Conservation (phyloP, 2,329 filamentous ascomycete genomes). For the Didymella exigua region DNA sequence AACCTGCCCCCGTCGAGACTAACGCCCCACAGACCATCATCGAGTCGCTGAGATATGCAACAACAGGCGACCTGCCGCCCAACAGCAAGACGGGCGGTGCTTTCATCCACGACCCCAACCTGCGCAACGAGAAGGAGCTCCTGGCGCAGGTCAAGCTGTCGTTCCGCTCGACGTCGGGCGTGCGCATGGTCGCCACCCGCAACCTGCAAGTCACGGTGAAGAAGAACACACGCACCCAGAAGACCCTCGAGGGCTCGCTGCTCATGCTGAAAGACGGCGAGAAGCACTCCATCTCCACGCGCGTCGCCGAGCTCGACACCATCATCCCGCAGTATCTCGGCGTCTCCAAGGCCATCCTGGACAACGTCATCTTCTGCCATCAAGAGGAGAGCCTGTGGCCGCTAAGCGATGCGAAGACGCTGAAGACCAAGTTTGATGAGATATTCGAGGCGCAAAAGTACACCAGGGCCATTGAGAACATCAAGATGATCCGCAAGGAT, state of each 20-base stretch:
- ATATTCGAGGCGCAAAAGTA: conserved; percentile 98
- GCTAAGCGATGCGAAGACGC: conserved; percentile 79
- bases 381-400: conserved; percentile 98
- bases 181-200: conserved; percentile 81
- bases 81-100: conserved; percentile 86
- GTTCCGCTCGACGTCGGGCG: conserved; percentile 79
- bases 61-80: conserved; percentile 89
- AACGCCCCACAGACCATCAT: conserved; percentile 75
- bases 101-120: conserved; percentile 97
- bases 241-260: conserved; percentile 82
- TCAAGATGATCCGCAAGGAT: conserved; percentile 83
- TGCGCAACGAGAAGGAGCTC: conserved; percentile 85
- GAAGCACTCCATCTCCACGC: conserved; percentile 76
- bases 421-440: conserved; percentile 96
- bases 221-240: conserved; percentile 75
- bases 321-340: conserved; percentile 86
- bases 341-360: conserved; percentile 86
- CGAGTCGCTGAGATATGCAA: conserved; percentile 97
- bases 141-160: conserved; percentile 89
- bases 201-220: conserved; percentile 86
- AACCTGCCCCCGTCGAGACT: not conserved
- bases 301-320: conserved; percentile 79
- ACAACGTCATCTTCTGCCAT: conserved; percentile 97
- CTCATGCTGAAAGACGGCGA: conserved; percentile 80
- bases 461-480: conserved; percentile 94